Evolutionary conservation across 345 rosid genomes (phyloP), one percentile per base, ranked within the genome.

Genomic region (Kandelia obovata): DNA sequence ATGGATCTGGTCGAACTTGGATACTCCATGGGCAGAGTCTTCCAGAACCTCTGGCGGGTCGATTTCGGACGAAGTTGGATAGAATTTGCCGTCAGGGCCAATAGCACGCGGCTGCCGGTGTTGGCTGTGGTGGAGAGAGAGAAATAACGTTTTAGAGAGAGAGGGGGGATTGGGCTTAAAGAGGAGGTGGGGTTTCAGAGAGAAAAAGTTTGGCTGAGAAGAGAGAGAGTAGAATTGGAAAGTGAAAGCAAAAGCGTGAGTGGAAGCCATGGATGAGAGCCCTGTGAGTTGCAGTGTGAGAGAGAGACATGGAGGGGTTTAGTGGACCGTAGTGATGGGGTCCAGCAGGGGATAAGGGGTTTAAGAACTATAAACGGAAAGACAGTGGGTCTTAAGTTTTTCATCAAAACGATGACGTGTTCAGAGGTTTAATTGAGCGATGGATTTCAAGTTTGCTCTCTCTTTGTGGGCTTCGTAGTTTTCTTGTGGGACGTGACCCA

Each of bases 1-100:
- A 39, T 87, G 82, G 13, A 94, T 84, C 83, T 91, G 97, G 63
- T 82, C 80, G 73, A 89, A 91, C 71, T 84, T 91, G 27, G 89
- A 84, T 0, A 91, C 81, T 7, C 96, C 98, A 65, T 94, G 97
- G 65, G 84, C 81, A 27, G 96, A 65, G 61, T 89, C 98, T 31
- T 91, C 97, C 0, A 95, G 82, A 0, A 92, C 98, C 73, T 91
- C 98, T 0, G 97, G 97, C 0, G 97, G 98, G 76, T 94, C 98
- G 62, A 88, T 88, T 59, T 80, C 91, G 1, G 96, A 73, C 0
- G 97, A 83, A 62, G 71, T 80, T 11, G 97, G 95, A 66, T 84
- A 81, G 21, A 78, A 88, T 67, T 76, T 85, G 0, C 89, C 91
- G 71, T 69, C 79, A 3, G 79, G 83, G 16, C 86, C 83, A 4